Conservation (phyloP, 257 asterid species). For the Gynochthodes officinalis region DNA sequence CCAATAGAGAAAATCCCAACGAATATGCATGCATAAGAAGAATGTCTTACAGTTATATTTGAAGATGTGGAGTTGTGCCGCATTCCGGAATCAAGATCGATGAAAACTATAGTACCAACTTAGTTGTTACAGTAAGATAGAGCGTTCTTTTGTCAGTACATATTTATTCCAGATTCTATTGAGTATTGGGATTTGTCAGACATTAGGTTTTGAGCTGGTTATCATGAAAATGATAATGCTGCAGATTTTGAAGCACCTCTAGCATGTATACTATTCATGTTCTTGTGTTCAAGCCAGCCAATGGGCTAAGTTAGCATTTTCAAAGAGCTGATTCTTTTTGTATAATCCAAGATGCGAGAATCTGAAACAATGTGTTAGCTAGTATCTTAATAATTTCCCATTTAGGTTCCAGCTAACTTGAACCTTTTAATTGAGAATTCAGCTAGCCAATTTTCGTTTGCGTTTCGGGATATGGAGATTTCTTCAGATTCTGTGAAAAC, state of each 20-base stretch:
- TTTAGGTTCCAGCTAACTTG: neutral
- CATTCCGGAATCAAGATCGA: neutral
- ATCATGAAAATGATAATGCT: no score
- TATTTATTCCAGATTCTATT: no score
- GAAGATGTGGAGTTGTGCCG: neutral
- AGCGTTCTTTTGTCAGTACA: no score
- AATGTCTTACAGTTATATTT: neutral
- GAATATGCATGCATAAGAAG: neutral
- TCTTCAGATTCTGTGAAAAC: constrained; percentile 22
- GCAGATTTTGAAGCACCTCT: no score
- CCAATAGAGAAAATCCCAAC: neutral
- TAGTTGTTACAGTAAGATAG: no score
- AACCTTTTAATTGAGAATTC: neutral
- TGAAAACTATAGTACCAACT: neutral
- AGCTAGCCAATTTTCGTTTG: neutral
- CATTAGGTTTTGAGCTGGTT: no score
- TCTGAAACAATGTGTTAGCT: neutral
- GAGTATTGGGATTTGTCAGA: no score
- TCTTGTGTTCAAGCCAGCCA: no score
- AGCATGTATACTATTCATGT: no score
- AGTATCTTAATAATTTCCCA: no score
- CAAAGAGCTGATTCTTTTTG: neutral
- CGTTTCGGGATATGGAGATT: constrained; percentile 26
- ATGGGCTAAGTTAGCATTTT: neutral
- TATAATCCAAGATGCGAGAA: neutral